Evolutionary conservation across 2,329 filamentous ascomycete species (phyloP), one percentile per base, ranked within the genome.

Genomic region (Xylariaceae sp.): DNA sequence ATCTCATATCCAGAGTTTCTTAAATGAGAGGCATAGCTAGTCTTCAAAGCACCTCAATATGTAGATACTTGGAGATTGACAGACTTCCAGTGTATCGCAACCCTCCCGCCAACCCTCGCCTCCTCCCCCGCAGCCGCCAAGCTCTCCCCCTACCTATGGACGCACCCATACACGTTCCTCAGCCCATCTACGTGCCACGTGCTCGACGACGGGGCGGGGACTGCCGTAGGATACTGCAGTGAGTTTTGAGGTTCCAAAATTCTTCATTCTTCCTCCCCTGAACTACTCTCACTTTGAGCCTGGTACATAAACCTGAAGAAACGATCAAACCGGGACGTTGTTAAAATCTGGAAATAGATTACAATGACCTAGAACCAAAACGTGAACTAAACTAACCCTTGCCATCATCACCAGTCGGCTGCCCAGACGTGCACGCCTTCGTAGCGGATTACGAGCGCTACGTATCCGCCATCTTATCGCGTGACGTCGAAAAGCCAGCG

Each of bases 71-170:
- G 26, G 26, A 36, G 6, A 45, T 8, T 60, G 23, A 58, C 56
- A 29, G 14, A 14, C 16, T 4, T 33, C n/a, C 26, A 81, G 80
- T 82, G 80, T 67, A 76, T 78, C 50, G 75, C 70, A 24, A 82
- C 79, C 28, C 75, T 82, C 16, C 78, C 78, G 3, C 75, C 76
- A 0, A 75, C 74, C 4, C 74, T 81, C n/a, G 33, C 63, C 23
- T 40, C 64, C 16, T 76, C 75, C 24, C 66, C 73, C 31, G 65
- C 64, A 9, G 74, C 73, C 4, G 59, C 62, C 43, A 70, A 70
- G 16, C 71, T 80, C 26, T 73, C 78, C 12, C 79, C 79, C 1
- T 82, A 82, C 69, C 63, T 82, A 65, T 82, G 80, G 80, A 79
- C 78, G 7, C 79, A 81, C 65, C 79, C 75, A 33, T 82, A 78